These are phyloP conservation scores for Saccharomycopsis hybrid DNA, from an alignment of 1,139 yeast genomes.

Conservation along the genomic window DNA sequence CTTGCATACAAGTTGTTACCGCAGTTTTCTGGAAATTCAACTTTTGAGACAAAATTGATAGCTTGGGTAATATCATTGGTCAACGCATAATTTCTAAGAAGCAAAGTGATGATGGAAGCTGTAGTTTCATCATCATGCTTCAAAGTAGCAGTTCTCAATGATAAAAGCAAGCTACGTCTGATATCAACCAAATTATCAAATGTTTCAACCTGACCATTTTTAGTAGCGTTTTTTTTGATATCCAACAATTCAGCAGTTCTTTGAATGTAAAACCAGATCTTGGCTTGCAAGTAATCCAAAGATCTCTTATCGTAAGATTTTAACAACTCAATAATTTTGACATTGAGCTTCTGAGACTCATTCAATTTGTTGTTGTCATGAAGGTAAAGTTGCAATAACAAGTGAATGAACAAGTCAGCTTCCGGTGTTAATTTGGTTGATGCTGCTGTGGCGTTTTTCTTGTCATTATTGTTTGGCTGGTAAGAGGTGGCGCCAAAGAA, in stretches of 20 bases:
- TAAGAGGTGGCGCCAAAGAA: constrained; percentile 27
- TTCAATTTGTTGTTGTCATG: constrained; percentile 53
- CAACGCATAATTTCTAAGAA: constrained; percentile 72
- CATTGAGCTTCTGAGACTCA: constrained; percentile 47
- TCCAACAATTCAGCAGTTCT: constrained; percentile 68
- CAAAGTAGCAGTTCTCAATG: constrained; percentile 81
- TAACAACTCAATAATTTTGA: constrained; percentile 47
- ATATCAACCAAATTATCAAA: constrained; percentile 45
- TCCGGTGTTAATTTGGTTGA: constrained; percentile 57
- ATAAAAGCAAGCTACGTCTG: constrained; percentile 63
- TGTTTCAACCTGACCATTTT: not conserved
- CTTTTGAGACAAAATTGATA: constrained; percentile 80
- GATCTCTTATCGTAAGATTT: constrained; percentile 71
- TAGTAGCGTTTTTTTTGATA: constrained; percentile 15
- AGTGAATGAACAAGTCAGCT: constrained; percentile 71
- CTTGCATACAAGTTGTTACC: constrained; percentile 89
- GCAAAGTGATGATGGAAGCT: constrained; percentile 76
- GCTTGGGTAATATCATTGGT: constrained; percentile 85
- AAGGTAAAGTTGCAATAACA: constrained; percentile 69
- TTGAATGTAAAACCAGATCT: constrained; percentile 87
- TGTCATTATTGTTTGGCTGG: constrained; percentile 15
- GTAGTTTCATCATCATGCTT: constrained; percentile 92
- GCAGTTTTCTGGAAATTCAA: constrained; percentile 79
- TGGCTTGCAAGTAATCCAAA: constrained; percentile 80
- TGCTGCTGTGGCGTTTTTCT: constrained; percentile 27